Conservation (phyloP, 441 rosid genomes). For the Daphne laureola region DNA sequence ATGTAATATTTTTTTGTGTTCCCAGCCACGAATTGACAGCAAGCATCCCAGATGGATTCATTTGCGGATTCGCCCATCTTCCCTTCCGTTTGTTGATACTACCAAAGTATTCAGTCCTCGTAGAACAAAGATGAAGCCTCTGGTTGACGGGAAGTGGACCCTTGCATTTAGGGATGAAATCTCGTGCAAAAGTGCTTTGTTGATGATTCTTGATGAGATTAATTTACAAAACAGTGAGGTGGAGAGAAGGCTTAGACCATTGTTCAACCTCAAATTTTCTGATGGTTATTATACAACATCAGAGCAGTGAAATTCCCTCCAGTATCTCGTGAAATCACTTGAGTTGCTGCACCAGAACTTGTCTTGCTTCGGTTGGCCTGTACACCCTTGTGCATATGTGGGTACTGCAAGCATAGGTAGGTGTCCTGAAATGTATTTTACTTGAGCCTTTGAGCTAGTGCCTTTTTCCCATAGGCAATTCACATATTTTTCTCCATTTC, state of each 20-base stretch:
- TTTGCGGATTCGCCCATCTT: constrained; percentile 77
- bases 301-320: too few species aligned
- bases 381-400: too few species aligned
- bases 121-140: constrained; percentile 48
- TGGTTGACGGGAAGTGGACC: constrained; percentile 95
- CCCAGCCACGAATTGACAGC: constrained; percentile 79
- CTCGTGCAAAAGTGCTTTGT: constrained; percentile 61
- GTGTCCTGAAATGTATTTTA: too few species aligned
- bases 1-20: constrained; percentile 7
- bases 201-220: constrained; percentile 62
- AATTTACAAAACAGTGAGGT: constrained; percentile 61
- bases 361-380: too few species aligned
- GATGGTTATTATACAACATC: too few species aligned
- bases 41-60: constrained; percentile 87
- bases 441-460: too few species aligned
- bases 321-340: too few species aligned
- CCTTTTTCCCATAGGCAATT: too few species aligned
- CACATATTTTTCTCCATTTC: too few species aligned
- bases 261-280: constrained; percentile 38
- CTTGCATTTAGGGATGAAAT: constrained; percentile 79
- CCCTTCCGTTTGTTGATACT: constrained; percentile 60
- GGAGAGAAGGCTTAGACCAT: constrained; percentile 60
- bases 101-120: constrained; percentile 32
- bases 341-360: too few species aligned
- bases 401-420: too few species aligned